Evolutionary conservation across 352 stramenopile species (phyloP).

Genomic region (Pythium oligandrum): DNA sequence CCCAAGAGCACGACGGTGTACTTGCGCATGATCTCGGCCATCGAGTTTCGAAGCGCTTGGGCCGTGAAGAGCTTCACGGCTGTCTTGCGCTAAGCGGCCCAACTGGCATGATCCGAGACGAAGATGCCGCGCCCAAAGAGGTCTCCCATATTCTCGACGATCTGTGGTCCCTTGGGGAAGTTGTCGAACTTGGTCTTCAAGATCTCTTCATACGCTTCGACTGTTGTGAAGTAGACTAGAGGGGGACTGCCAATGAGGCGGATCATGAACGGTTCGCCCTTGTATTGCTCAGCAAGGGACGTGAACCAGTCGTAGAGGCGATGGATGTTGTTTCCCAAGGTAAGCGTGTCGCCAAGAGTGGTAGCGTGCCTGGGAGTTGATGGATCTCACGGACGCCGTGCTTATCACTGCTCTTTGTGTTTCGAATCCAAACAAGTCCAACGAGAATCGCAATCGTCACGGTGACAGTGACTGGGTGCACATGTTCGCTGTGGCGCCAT

Average conservation of each 20-base stretch:
- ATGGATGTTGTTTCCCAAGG: slow-evolving; percentile 10
- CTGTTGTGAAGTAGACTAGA: slow-evolving; percentile 21
- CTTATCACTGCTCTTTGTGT: too few relatives aligned
- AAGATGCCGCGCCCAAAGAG: slow-evolving; percentile 50
- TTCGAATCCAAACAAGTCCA: too few relatives aligned
- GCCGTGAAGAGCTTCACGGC: slow-evolving; percentile 45
- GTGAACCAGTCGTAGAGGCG: slow-evolving; percentile 29
- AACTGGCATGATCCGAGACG: slow-evolving; percentile 37
- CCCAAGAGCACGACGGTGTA: slow-evolving; percentile 27
- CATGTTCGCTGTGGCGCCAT: too few relatives aligned
- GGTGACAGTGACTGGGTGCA: too few relatives aligned
- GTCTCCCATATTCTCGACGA: slow-evolving; percentile 21
- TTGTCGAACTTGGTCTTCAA: slow-evolving; percentile 13
- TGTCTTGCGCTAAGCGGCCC: slow-evolving; percentile 41
- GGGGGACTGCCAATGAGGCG: slow-evolving; percentile 18
- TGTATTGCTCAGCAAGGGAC: slow-evolving; percentile 14
- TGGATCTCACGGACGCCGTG: too few relatives aligned
- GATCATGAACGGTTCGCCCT: slow-evolving; percentile 21
- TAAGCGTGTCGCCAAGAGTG: slow-evolving; percentile 17
- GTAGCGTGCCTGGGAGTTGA: not conserved
- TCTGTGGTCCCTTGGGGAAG: slow-evolving; percentile 10
- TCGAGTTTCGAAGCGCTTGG: slow-evolving; percentile 31
- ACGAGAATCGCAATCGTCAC: too few relatives aligned
- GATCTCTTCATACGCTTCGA: slow-evolving; percentile 31
- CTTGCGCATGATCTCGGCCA: slow-evolving; percentile 35